Base-by-base conservation (phyloP, 352 stramenopile species). In the Globisporangium spiculum region DNA sequence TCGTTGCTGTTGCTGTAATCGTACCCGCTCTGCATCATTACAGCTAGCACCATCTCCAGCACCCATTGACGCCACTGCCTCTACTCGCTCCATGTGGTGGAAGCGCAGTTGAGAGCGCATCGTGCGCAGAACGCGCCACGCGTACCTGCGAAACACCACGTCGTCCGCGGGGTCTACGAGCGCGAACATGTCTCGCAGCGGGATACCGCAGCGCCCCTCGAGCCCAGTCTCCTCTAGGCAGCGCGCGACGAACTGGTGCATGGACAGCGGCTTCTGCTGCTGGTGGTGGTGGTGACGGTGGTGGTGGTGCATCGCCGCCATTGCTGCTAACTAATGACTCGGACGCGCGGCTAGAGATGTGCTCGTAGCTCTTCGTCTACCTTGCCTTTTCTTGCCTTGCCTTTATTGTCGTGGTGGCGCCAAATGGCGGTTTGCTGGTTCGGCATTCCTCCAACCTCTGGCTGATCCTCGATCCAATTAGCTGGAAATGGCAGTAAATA, bases 191-290 rank as follows among this genome's bases (percentile, higher is more conserved):
- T 81, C 78, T 38, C 77, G 69, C 30, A 96, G 56, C 8, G 81
- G 75, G 59, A 96, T 68, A 0, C 88, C 88, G 30, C 83, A 92
- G 48, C 86, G 83, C 12, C 88, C 88, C 63, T 93, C 84, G 41
- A 96, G 82, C 1, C 82, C 84, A 57, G 93, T 89, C 57, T 92
- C 86, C 69, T 96, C 88, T 54, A 94, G 73, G 62, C 84, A 94
- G 53, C 83, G 79, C 67, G 86, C 84, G 61, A 93, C 70, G 60
- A 93, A 92, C 67, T 80, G 72, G 56, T 81, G 78, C 83, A 94
- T 91, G 56, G 81, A 58, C 59, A 74, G 67, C 10, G 20, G 18
- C 44, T 63, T 10, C 24, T 77, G 74, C 32, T 52, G 44, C 6
- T 52, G 44, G 0, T 52, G 10, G 0, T 46, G 44, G 4, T 52